Evolutionary conservation across 2,329 filamentous ascomycete genomes (phyloP).

Genomic region (Podosphaera xanthii): DNA sequence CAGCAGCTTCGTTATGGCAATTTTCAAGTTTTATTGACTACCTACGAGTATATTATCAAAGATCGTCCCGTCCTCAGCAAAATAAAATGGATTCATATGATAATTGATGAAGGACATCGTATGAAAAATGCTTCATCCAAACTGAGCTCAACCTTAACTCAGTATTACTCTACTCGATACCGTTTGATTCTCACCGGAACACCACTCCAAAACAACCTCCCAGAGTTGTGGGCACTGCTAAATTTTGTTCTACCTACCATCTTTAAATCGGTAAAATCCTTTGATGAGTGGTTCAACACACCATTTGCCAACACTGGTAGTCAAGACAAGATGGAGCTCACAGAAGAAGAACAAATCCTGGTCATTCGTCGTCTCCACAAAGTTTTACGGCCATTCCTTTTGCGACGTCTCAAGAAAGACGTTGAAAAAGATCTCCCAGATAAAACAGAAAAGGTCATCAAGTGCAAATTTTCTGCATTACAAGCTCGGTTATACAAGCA

Average conservation of each 20-base stretch:
- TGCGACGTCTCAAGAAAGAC: constrained; percentile 97
- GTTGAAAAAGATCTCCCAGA: constrained; percentile 97
- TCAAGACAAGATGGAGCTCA: constrained; percentile 96
- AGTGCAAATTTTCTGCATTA: constrained; percentile 91
- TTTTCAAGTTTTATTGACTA: constrained; percentile 92
- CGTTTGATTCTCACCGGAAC: constrained; percentile 94
- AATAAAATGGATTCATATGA: constrained; percentile 99
- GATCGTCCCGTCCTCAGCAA: constrained; percentile 86
- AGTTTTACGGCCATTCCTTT: constrained; percentile 86
- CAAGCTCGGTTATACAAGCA: constrained; percentile 93
- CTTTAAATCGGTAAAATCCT: constrained; percentile 97
- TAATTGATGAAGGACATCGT: constrained; percentile 95
- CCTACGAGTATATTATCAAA: constrained; percentile 99
- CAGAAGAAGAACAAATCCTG: constrained; percentile 97
- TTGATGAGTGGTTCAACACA: constrained; percentile 99
- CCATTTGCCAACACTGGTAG: constrained; percentile 95
- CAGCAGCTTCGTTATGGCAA: constrained; percentile 82
- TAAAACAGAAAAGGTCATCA: constrained; percentile 98
- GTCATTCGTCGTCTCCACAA: constrained; percentile 97
- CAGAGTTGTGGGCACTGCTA: constrained; percentile 90
- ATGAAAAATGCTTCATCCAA: constrained; percentile 99
- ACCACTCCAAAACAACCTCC: constrained; percentile 86
- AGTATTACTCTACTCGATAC: constrained; percentile 88
- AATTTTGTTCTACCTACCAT: constrained; percentile 97
- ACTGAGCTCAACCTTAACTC: constrained; percentile 77